These are phyloP conservation scores for Tylopilus rubrobrunneus DNA, from an alignment of 768 basidiomycete species.

Conservation along the genomic window DNA sequence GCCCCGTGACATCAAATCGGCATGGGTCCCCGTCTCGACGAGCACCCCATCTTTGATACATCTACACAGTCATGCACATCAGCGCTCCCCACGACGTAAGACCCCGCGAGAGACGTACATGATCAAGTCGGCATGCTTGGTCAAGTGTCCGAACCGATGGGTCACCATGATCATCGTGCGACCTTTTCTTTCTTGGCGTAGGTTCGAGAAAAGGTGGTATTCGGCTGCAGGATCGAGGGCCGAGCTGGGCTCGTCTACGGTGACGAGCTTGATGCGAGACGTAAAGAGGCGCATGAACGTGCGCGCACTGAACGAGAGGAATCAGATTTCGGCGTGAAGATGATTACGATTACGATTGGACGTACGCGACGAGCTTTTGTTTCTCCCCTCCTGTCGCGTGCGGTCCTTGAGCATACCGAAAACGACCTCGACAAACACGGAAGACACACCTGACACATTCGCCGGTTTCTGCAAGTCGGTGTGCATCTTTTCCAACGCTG, in stretches of 20 bases:
- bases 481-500: conserved; percentile 12
- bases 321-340: no score
- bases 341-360: background rate
- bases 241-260: conserved; percentile 37
- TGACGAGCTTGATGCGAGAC: conserved; percentile 27
- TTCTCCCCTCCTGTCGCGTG: conserved; percentile 25
- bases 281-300: conserved; percentile 39
- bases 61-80: conserved; percentile 1
- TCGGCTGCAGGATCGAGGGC: conserved; percentile 26
- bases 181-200: conserved; percentile 21
- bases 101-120: conserved; percentile 25
- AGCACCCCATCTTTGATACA: conserved; percentile 33
- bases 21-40: conserved; percentile 34
- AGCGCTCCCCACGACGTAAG: background rate
- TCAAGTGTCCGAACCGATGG: conserved; percentile 33
- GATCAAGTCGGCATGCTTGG: conserved; percentile 27
- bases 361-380: conserved; percentile 30
- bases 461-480: conserved; percentile 20
- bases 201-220: conserved; percentile 14
- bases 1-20: conserved; percentile 22
- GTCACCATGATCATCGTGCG: conserved; percentile 20
- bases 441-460: conserved; percentile 23
- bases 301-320: conserved; percentile 26
- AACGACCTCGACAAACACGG: background rate
- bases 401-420: background rate